Base-by-base conservation (phyloP, 2,329 filamentous ascomycete genomes). In the Blastomyces percursus region DNA sequence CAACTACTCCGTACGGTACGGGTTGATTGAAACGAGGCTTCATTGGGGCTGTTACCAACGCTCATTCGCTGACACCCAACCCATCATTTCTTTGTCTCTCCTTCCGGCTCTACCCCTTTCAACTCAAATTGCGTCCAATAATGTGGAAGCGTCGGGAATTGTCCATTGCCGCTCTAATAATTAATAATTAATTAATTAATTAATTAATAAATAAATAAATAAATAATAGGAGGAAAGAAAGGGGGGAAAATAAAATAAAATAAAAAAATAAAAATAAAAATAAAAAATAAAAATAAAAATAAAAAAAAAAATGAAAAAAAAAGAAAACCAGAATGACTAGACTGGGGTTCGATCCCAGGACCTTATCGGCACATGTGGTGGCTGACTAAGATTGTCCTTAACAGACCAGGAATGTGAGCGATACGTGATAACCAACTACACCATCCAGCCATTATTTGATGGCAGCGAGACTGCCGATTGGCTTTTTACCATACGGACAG, bases 261-360 rank as follows among this genome's bases (percentile, higher is more conserved):
- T 2, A 30, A 30, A 30, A 30, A 4, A 30, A 30, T 2, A 30
- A 4, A 30, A 30, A 30, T 30, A 2, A 30, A 30, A 30, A 30
- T 2, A 30, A 30, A 30, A 30, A 30, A 30, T 30, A 30, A 30
- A 30, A 35, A 35, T 9, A 35, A 42, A 24, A 2, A 14, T 16
- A 35, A 42, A 27, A 42, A 14, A 27, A 27, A 4, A 1, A 27
- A 40, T 12, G n/a, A 42, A 42, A 42, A 54, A 35, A 30, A 19
- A 46, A 56, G 32, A 58, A 59, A 61, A 56, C 62, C 70, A 69
- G 51, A 52, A 61, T 52, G 50, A 61, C 50, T 61, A 54, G 59
- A 61, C 46, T 52, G 46, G 59, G 66, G 69, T 68, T 70, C 63
- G 64, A 60, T 67, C 62, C 66, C 66, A 66, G 71, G 70, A 69